phyloP scores from a whole-genome alignment of 371 early-diverging fungal genomes.

The Entomophthora muscae region DNA sequence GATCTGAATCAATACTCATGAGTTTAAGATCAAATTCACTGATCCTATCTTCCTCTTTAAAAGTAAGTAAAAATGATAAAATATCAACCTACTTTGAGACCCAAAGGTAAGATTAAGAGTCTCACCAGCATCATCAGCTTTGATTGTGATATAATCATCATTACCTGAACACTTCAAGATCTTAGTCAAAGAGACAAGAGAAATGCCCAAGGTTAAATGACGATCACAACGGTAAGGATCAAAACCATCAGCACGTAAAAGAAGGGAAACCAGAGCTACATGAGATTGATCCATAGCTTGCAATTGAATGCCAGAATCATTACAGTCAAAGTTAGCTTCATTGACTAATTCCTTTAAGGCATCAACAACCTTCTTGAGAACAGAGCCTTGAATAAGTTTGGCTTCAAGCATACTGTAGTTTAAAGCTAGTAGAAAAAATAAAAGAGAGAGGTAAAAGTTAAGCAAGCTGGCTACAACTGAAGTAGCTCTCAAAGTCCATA shows the following conservation, averaged over 20 bases:
- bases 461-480: no score
- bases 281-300: conserved; percentile 99
- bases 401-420: conserved; percentile 49
- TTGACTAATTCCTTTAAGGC: conserved; percentile 93
- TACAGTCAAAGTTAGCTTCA: conserved; percentile 96
- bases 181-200: conserved; percentile 70
- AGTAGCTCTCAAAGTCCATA: no score
- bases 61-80: neutral
- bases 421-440: neutral
- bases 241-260: conserved; percentile 78
- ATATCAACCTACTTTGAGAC: conserved; percentile 29
- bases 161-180: conserved; percentile 87
- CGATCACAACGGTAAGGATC: conserved; percentile 93
- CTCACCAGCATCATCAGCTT: conserved; percentile 79
- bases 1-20: conserved; percentile 93
- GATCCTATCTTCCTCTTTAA: conserved; percentile 51
- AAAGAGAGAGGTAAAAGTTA: neutral
- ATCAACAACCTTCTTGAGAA: conserved; percentile 88
- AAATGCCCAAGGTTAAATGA: conserved; percentile 82
- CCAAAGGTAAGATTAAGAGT: conserved; percentile 70
- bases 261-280: conserved; percentile 84
- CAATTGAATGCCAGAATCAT: conserved; percentile 85
- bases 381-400: conserved; percentile 44
- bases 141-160: conserved; percentile 80
- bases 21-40: conserved; percentile 92